A percentile compares a stretch with the other conserved stretches of the same genome.
phyloP scores from a whole-genome alignment of 306 rosid genomes.

The Medicago truncatula region MtrunA17r5.0-ANR NC_053049.1:27326501-27327000 shows the following conservation, averaged over 20 bases:
- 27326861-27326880: conserved; percentile 86
- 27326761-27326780: conserved; percentile 56
- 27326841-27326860: conserved; percentile 86
- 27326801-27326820: conserved; percentile 58
- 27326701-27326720: conserved; percentile 66
- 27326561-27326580: too few relatives aligned
- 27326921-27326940: conserved; percentile 72
- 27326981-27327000: conserved; percentile 74
- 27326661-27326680: conserved; percentile 53
- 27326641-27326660: background rate
- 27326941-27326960: conserved; percentile 49
- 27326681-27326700: conserved; percentile 63
- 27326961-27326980: conserved; percentile 60
- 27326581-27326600: too few relatives aligned
- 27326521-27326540: too few relatives aligned
- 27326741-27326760: background rate
- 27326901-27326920: conserved; percentile 66
- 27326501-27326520: too few relatives aligned
- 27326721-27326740: conserved; percentile 63
- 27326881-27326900: conserved; percentile 64
- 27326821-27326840: conserved; percentile 73
- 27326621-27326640: too few relatives aligned
- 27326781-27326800: conserved; percentile 46
- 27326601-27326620: too few relatives aligned
- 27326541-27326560: too few relatives aligned